Conservation (phyloP, 2,329 filamentous ascomycete genomes). For the Pseudogymnoascus sp. region DNA sequence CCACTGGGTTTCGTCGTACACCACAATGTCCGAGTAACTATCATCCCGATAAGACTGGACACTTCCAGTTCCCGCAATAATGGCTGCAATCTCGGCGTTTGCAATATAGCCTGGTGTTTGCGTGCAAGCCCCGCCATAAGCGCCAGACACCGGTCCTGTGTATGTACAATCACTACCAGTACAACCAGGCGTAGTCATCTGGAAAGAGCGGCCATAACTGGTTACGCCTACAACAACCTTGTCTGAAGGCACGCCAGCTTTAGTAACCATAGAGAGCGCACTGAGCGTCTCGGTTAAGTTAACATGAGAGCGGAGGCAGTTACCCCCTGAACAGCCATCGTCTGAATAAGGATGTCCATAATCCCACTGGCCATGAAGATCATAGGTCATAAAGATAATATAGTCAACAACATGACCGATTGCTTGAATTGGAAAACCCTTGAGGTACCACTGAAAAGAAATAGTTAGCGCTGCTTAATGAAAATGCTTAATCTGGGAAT, state of each 20-base stretch:
- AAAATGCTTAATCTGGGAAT: no score
- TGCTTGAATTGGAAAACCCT: not conserved
- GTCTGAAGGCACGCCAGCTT: slow-evolving; percentile 25
- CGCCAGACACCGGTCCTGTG: slow-evolving; percentile 23
- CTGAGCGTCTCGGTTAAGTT: slow-evolving; percentile 32
- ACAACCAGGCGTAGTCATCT: slow-evolving; percentile 29
- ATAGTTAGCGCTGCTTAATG: no score
- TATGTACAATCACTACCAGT: slow-evolving; percentile 21
- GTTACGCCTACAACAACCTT: slow-evolving; percentile 29
- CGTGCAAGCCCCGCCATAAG: slow-evolving; percentile 27
- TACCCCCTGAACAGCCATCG: slow-evolving; percentile 23
- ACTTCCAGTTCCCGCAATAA: no score
- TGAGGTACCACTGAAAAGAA: not conserved
- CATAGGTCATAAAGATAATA: slow-evolving; percentile 17
- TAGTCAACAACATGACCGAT: not conserved
- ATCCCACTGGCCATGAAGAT: slow-evolving; percentile 37
- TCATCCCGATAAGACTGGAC: no score
- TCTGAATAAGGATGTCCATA: slow-evolving; percentile 26
- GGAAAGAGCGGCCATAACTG: slow-evolving; percentile 31
- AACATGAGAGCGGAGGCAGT: slow-evolving; percentile 30
- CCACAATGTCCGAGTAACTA: no score
- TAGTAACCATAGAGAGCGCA: slow-evolving; percentile 34
- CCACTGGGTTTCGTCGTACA: no score
- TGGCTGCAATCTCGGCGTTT: no score
- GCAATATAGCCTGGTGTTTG: slow-evolving; percentile 30